phyloP scores from a whole-genome alignment of 2,329 filamentous ascomycete species.

The Whalleya microplaca region DNA sequence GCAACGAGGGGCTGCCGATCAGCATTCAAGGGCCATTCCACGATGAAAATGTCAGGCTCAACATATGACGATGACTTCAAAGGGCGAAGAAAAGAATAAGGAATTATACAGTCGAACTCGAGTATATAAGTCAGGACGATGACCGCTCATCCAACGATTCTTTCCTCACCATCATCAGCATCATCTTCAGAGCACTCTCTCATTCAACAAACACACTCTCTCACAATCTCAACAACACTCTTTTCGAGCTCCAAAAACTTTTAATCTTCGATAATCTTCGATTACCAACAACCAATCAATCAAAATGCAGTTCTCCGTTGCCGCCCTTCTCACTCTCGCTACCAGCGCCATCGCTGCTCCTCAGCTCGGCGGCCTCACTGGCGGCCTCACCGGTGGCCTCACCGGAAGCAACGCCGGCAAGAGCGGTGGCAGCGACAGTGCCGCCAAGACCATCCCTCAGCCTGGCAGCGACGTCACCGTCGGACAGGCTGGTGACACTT shows the following conservation, averaged over 20 bases:
- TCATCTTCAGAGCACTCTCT: constrained; percentile 25
- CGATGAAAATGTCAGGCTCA: constrained; percentile 6
- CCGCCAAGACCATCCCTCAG: not conserved
- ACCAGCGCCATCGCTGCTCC: constrained; percentile 35
- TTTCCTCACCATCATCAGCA: constrained; percentile 19
- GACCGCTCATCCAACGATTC: constrained; percentile 7
- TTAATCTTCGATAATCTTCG: constrained; percentile 19
- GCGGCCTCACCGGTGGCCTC: not conserved
- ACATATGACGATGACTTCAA: constrained; percentile 14
- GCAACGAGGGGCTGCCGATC: constrained; percentile 16
- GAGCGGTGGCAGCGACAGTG: too few relatives aligned
- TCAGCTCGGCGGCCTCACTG: constrained; percentile 11
- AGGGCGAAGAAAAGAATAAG: constrained; percentile 9
- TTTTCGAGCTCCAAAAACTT: constrained; percentile 12
- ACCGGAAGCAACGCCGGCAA: too few relatives aligned
- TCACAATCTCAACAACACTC: constrained; percentile 22
- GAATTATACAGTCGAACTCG: constrained; percentile 3
- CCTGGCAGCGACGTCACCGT: constrained; percentile 28
- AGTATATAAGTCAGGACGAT: constrained; percentile 25
- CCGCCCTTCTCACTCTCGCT: constrained; percentile 41
- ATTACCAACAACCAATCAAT: constrained; percentile 21
- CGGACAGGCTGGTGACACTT: constrained; percentile 35
- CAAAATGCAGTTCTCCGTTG: constrained; percentile 49
- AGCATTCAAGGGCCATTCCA: constrained; percentile 24
- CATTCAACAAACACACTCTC: constrained; percentile 22